Evolutionary conservation across 805 yeast genomes (phyloP).

Genomic region (Kluyveromyces dobzhanskii): DNA sequence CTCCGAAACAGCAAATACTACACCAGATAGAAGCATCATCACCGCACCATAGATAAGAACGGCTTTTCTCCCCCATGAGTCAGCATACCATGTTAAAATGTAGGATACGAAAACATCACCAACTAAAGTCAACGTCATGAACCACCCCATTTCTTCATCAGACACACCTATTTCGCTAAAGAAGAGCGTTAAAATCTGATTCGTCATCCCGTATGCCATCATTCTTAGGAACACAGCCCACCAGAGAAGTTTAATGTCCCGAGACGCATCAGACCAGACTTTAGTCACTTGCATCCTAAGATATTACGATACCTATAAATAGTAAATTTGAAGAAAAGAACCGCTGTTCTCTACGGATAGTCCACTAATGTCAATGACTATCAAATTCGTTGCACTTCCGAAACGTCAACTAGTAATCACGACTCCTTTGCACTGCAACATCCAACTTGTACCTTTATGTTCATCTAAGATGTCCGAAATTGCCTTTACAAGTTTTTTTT

Average conservation of each 20-base stretch:
- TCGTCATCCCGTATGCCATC: constrained; percentile 70
- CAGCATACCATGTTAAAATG: constrained; percentile 69
- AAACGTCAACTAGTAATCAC: too few species aligned
- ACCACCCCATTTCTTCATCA: constrained; percentile 58
- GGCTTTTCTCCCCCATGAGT: constrained; percentile 53
- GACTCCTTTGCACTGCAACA: too few species aligned
- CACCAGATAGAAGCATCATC: constrained; percentile 63
- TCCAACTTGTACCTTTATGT: too few species aligned
- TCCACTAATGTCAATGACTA: too few species aligned
- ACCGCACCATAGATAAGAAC: constrained; percentile 57
- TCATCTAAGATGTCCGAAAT: too few species aligned
- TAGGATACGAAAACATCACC: constrained; percentile 75
- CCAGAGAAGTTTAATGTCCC: constrained; percentile 59
- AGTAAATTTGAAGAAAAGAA: too few species aligned
- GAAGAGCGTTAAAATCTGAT: constrained; percentile 67
- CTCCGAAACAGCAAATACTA: constrained; percentile 48
- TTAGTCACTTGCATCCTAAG: not conserved
- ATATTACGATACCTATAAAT: too few species aligned
- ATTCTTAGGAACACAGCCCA: constrained; percentile 60
- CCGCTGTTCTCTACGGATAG: too few species aligned
- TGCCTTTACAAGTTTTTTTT: too few species aligned
- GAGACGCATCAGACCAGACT: constrained; percentile 30
- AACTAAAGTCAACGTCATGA: constrained; percentile 71
- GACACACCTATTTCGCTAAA: constrained; percentile 46
- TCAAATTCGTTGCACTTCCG: too few species aligned